Evolutionary conservation across 2,329 filamentous ascomycete genomes (phyloP).

Genomic region (Aspergillus arachidicola): DNA sequence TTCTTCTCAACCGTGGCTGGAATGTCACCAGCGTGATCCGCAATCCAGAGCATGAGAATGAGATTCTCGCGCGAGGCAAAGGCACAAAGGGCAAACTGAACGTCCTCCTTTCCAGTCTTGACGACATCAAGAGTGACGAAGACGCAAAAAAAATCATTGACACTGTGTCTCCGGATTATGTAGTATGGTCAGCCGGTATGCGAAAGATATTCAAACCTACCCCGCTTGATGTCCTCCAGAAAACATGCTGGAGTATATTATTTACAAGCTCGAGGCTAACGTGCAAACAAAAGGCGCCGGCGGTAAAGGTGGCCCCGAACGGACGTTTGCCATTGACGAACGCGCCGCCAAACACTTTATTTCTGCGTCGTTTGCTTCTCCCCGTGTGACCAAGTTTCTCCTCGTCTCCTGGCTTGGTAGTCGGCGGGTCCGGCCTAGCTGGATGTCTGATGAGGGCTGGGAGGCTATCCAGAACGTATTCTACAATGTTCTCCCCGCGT

Average conservation of each 20-base stretch:
- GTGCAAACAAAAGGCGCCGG: conserved; percentile 49
- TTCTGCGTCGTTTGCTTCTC: conserved; percentile 48
- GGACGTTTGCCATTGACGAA: conserved; percentile 57
- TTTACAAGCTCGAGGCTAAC: background rate
- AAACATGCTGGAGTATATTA: background rate
- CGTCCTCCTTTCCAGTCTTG: conserved; percentile 70
- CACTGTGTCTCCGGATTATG: conserved; percentile 45
- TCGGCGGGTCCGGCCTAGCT: conserved; percentile 50
- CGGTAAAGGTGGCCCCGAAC: conserved; percentile 54
- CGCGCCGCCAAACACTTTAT: conserved; percentile 60
- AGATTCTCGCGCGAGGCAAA: conserved; percentile 63
- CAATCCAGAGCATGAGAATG: conserved; percentile 65
- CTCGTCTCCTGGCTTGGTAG: conserved; percentile 58
- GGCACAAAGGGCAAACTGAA: conserved; percentile 65
- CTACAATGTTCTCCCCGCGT: conserved; percentile 52
- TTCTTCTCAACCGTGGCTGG: conserved; percentile 74
- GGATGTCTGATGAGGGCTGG: conserved; percentile 56
- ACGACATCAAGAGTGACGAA: conserved; percentile 66
- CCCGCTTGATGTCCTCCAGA: conserved; percentile 1
- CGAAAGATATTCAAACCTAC: conserved; percentile 7
- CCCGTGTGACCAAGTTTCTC: conserved; percentile 56
- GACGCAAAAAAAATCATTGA: conserved; percentile 65
- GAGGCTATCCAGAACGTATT: conserved; percentile 49
- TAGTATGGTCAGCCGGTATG: conserved; percentile 52
- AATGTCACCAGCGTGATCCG: conserved; percentile 78